Evolutionary conservation across 2,329 filamentous ascomycete species (phyloP).

Genomic region (Monilinia aucupariae): DNA sequence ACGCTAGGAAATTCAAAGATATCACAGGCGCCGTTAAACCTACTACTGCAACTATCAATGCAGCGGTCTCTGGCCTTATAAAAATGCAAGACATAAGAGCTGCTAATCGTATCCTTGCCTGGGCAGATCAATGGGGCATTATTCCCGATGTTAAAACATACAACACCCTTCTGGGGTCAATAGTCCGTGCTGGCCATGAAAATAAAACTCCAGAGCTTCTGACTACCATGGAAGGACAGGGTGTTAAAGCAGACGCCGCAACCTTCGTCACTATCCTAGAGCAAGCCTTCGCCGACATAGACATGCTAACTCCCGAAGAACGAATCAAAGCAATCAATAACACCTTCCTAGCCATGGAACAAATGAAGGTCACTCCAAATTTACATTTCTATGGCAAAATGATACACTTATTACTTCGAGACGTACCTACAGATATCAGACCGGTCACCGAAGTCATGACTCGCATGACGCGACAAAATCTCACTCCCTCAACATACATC

Average conservation of each 20-base stretch:
- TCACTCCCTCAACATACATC: conserved; percentile 57
- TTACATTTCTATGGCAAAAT: conserved; percentile 62
- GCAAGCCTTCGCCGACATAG: conserved; percentile 44
- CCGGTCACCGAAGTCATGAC: conserved; percentile 56
- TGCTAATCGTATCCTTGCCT: conserved; percentile 49
- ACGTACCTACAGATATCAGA: conserved; percentile 33
- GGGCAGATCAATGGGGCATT: conserved; percentile 42
- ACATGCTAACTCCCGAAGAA: conserved; percentile 40
- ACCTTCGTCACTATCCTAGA: conserved; percentile 72
- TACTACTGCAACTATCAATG: conserved; percentile 61
- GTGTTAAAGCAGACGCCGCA: conserved; percentile 54
- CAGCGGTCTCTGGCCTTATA: conserved; percentile 60
- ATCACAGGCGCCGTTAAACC: conserved; percentile 48
- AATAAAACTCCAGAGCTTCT: conserved; percentile 50
- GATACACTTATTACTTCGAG: conserved; percentile 55
- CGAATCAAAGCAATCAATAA: conserved; percentile 48
- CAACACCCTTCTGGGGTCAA: conserved; percentile 62
- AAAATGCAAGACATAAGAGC: conserved; percentile 42
- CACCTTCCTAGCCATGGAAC: conserved; percentile 54
- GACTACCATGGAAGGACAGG: conserved; percentile 50
- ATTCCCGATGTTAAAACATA: conserved; percentile 47
- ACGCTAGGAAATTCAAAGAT: conserved; percentile 32
- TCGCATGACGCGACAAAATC: conserved; percentile 52
- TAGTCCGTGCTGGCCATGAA: conserved; percentile 46
- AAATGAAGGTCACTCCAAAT: conserved; percentile 53